Evolutionary conservation across 257 asterid genomes (phyloP).

Genomic region (Gentiana straminea): DNA sequence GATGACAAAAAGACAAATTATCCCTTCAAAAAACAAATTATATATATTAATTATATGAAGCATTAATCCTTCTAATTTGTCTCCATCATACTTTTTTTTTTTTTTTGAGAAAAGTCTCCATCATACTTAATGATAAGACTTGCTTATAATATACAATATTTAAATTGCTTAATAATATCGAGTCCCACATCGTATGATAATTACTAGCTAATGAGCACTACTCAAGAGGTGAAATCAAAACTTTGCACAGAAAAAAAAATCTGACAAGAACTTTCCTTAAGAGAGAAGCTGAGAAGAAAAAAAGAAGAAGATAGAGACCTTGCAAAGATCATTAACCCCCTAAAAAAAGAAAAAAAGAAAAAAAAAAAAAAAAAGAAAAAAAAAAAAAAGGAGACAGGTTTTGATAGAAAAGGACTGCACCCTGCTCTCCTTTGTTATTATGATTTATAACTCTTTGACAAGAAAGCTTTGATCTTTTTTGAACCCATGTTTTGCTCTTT

Average conservation of each 20-base stretch:
- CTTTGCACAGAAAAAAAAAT: constrained; percentile 31
- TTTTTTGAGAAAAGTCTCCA: too few species aligned
- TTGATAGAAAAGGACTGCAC: constrained; percentile 19
- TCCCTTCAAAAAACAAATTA: too few species aligned
- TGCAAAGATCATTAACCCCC: not conserved
- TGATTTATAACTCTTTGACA: constrained; percentile 24
- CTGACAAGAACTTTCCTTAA: constrained; percentile 34
- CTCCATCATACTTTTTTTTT: too few species aligned
- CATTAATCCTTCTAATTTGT: too few species aligned
- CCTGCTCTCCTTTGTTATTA: constrained; percentile 9
- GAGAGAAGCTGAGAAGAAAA: constrained; percentile 25
- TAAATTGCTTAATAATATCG: constrained; percentile 6
- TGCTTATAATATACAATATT: too few species aligned
- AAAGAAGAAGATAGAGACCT: constrained; percentile 29
- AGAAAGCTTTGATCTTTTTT: constrained; percentile 36
- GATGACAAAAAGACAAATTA: too few species aligned
- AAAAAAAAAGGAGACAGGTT: constrained; percentile 10
- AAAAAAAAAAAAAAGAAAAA: constrained; percentile 8
- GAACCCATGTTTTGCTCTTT: constrained; percentile 6
- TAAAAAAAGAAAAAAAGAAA: constrained; percentile 12
- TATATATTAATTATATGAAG: too few species aligned
- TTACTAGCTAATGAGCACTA: constrained; percentile 7
- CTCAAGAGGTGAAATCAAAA: constrained; percentile 16
- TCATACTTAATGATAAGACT: too few species aligned
- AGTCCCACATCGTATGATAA: constrained; percentile 24